These are phyloP conservation scores for Funneliformis geosporum DNA, from an alignment of 192 early-diverging fungal genomes.

Conservation along the genomic window DNA sequence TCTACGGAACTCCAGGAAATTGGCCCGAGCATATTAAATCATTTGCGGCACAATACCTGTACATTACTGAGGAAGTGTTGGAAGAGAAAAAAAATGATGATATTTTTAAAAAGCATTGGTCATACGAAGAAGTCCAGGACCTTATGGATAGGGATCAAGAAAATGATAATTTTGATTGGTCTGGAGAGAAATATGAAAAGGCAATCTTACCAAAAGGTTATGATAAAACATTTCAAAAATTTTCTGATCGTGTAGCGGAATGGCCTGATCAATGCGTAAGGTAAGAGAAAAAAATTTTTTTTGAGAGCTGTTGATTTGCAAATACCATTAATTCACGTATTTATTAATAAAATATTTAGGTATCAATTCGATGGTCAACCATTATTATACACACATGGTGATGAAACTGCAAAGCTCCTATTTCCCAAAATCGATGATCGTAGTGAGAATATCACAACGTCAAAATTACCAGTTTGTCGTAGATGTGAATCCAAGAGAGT, in stretches of 20 bases:
- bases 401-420: slow-evolving; percentile 51
- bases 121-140: slow-evolving; percentile 48
- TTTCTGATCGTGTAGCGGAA: slow-evolving; percentile 66
- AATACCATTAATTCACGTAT: not conserved
- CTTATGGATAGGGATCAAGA: slow-evolving; percentile 41
- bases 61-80: slow-evolving; percentile 55
- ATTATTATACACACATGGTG: slow-evolving; percentile 64
- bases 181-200: slow-evolving; percentile 84
- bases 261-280: slow-evolving; percentile 86
- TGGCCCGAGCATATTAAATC: slow-evolving; percentile 40
- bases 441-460: slow-evolving; percentile 38
- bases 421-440: slow-evolving; percentile 33
- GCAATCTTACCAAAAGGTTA: slow-evolving; percentile 64
- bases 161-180: slow-evolving; percentile 53
- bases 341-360: slow-evolving; percentile 31
- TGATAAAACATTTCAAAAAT: slow-evolving; percentile 80
- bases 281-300: slow-evolving; percentile 24
- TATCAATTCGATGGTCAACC: slow-evolving; percentile 74
- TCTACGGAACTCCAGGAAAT: not conserved
- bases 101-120: slow-evolving; percentile 43
- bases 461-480: slow-evolving; percentile 60
- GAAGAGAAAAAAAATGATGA: slow-evolving; percentile 45
- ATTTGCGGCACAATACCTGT: slow-evolving; percentile 56
- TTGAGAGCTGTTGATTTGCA: slow-evolving; percentile 1
- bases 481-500: slow-evolving; percentile 66